phyloP scores from a whole-genome alignment of 129 eudicot genomes.

The Tagetes patula region DNA sequence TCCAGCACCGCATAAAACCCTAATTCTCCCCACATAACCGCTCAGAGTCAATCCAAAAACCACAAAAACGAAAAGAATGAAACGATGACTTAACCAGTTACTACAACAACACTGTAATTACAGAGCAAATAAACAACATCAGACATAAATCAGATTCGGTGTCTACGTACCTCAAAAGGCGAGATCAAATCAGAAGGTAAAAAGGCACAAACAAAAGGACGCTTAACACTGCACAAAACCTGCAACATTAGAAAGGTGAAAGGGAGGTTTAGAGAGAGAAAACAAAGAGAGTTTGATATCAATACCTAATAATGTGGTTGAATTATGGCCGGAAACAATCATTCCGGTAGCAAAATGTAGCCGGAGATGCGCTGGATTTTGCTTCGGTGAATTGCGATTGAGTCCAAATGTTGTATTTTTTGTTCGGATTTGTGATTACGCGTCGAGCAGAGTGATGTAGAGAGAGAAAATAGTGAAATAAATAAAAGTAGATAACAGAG shows the following conservation, averaged over 20 bases:
- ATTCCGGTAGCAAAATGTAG: slow-evolving; percentile 44
- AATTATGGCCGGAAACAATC: slow-evolving; percentile 34
- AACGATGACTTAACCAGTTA: not conserved
- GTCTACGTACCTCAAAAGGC: slow-evolving; percentile 51
- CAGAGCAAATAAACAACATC: slow-evolving; percentile 23
- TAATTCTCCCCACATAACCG: not conserved
- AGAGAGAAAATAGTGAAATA: slow-evolving; percentile 9
- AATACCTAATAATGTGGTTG: slow-evolving; percentile 17
- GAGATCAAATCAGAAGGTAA: slow-evolving; percentile 46
- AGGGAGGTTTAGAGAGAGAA: not conserved
- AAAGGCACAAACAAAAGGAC: slow-evolving; percentile 28
- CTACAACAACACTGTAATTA: slow-evolving; percentile 28
- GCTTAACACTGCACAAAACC: slow-evolving; percentile 17
- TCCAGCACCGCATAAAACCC: not conserved
- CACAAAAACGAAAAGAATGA: not conserved
- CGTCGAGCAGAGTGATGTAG: not conserved
- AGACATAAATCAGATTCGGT: slow-evolving; percentile 23
- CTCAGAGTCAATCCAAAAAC: slow-evolving; percentile 5
- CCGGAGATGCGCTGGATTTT: slow-evolving; percentile 39
- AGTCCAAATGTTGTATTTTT: slow-evolving; percentile 9
- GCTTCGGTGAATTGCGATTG: not conserved
- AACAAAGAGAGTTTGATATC: slow-evolving; percentile 8
- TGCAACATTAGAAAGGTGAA: not conserved
- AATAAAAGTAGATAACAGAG: slow-evolving; percentile 31
- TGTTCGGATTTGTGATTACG: slow-evolving; percentile 9